These are phyloP conservation scores for Rhodocollybia butyracea DNA, from an alignment of 768 basidiomycete species.

Conservation along the genomic window DNA sequence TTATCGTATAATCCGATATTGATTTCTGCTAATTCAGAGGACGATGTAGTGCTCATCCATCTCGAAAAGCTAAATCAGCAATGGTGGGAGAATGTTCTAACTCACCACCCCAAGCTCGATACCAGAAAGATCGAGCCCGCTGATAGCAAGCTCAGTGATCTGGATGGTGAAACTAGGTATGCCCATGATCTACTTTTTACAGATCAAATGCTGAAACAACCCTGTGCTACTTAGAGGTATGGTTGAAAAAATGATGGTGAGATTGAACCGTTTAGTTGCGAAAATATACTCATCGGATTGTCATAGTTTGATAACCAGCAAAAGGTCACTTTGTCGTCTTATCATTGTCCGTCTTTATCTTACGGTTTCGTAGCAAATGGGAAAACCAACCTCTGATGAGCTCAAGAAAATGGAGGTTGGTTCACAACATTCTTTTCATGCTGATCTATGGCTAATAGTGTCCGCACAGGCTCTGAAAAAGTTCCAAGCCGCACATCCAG, in stretches of 20 bases:
- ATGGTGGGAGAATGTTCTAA: conserved; percentile 98
- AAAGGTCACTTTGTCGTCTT: conserved; percentile 39
- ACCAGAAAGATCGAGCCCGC: conserved; percentile 93
- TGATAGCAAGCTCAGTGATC: conserved; percentile 93
- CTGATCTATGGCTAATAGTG: conserved; percentile 3
- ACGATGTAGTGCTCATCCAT: conserved; percentile 73
- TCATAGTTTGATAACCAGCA: conserved; percentile 73
- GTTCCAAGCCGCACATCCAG: conserved; percentile 88
- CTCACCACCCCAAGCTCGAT: conserved; percentile 95
- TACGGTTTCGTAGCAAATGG: conserved; percentile 67
- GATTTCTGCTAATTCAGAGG: conserved; percentile 50
- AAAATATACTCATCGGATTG: not conserved
- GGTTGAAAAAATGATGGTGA: conserved; percentile 99
- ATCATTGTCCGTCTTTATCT: conserved; percentile 4
- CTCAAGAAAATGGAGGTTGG: conserved; percentile 85
- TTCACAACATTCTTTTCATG: not conserved
- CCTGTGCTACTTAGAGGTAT: conserved; percentile 68
- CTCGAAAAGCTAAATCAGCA: conserved; percentile 86
- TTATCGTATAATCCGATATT: not conserved
- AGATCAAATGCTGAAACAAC: not conserved
- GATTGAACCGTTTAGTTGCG: conserved; percentile 18
- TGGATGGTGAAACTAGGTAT: conserved; percentile 92
- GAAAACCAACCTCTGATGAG: conserved; percentile 94
- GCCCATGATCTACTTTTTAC: conserved; percentile 9
- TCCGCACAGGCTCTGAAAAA: conserved; percentile 68